phyloP scores from a whole-genome alignment of 2,329 filamentous ascomycete species.

The Cladosporium sp. region DNA sequence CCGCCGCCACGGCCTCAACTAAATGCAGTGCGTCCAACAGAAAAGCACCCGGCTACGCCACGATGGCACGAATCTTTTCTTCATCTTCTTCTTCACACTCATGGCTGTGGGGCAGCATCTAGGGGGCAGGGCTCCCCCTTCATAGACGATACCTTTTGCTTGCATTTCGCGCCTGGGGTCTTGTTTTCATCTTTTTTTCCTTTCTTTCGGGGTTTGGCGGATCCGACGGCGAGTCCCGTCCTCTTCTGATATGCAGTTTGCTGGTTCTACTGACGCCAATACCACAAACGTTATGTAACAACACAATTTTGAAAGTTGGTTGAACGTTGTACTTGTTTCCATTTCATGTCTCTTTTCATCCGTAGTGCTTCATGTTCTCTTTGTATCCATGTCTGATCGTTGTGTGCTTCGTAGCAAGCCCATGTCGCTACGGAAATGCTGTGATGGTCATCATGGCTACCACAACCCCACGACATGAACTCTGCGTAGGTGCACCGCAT shows the following conservation, averaged over 20 bases:
- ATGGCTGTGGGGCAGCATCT: neutral
- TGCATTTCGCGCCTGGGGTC: neutral
- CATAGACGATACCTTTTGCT: constrained; percentile 3
- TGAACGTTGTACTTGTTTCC: neutral
- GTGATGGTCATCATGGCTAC: neutral
- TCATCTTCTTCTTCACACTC: constrained; percentile 1
- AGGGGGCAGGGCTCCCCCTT: constrained; percentile 10
- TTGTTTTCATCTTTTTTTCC: neutral
- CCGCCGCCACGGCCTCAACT: constrained; percentile 14
- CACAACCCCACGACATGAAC: neutral
- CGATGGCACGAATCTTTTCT: constrained; percentile 20
- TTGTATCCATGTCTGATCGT: neutral
- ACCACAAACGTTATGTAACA: constrained; percentile 11
- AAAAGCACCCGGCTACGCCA: constrained; percentile 9
- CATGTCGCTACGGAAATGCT: neutral
- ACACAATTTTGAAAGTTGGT: constrained; percentile 14
- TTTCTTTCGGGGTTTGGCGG: constrained; percentile 11
- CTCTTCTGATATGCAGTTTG: constrained; percentile 11
- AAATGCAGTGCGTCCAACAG: constrained; percentile 10
- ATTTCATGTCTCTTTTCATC: neutral
- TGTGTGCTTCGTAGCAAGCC: neutral
- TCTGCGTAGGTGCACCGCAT: neutral
- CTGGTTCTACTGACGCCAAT: constrained; percentile 18
- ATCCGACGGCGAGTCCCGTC: constrained; percentile 9
- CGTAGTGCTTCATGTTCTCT: neutral